phyloP scores from a whole-genome alignment of 148 eudicot genomes.

The Fallopia convolvulus region DNA sequence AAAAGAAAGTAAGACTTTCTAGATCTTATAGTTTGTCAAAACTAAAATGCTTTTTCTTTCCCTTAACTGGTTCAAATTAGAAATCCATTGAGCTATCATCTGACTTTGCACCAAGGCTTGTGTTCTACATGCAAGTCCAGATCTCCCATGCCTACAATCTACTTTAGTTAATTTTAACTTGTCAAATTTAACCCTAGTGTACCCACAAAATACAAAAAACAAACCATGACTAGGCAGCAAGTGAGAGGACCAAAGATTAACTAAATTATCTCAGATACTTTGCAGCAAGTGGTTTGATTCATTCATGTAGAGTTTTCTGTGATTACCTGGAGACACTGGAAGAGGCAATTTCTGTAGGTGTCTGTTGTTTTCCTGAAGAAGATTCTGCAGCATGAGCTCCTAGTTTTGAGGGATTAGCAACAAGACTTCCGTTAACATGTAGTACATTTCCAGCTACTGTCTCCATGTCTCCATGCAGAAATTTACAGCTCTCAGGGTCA shows the following conservation, averaged over 20 bases:
- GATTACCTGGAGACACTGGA: not conserved
- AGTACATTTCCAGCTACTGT: slow-evolving; percentile 15
- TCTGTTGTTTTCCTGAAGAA: not conserved
- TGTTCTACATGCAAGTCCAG: no score
- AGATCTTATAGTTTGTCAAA: slow-evolving; percentile 71
- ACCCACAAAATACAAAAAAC: no score
- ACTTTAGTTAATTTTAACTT: no score
- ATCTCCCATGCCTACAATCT: no score
- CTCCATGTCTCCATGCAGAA: slow-evolving; percentile 7
- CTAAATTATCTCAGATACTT: no score
- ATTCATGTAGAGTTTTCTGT: not conserved
- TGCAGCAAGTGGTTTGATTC: no score
- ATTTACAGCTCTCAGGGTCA: slow-evolving; percentile 13
- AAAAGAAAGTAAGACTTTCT: slow-evolving; percentile 1
- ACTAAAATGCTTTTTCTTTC: slow-evolving; percentile 60
- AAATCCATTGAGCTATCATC: slow-evolving; percentile 71
- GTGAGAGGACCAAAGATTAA: no score
- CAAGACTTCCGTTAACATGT: slow-evolving; percentile 16
- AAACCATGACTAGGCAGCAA: no score
- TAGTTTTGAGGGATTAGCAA: slow-evolving; percentile 15
- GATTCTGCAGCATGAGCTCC: not conserved
- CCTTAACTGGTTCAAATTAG: slow-evolving; percentile 55
- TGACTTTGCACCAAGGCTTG: slow-evolving; percentile 38
- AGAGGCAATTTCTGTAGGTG: not conserved
- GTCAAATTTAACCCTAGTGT: no score